These are phyloP conservation scores for Penicillium paradoxum DNA, from an alignment of 495 filamentous ascomycete genomes.

Conservation along the genomic window DNA sequence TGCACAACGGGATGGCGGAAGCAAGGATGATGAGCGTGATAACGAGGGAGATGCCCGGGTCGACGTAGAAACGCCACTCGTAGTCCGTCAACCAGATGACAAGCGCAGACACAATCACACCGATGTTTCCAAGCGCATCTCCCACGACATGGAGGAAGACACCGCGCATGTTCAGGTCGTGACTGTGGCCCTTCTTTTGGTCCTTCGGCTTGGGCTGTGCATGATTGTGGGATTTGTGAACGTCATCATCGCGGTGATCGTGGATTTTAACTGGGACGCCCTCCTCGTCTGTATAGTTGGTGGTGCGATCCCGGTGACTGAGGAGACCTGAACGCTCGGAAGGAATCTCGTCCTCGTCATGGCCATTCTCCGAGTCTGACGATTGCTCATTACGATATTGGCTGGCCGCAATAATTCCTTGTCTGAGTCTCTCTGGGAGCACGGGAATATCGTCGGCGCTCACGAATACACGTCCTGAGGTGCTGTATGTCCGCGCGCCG, in stretches of 20 bases:
- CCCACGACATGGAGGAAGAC: slow-evolving; percentile 96
- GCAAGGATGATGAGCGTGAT: slow-evolving; percentile 92
- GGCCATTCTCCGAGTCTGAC: slow-evolving; percentile 51
- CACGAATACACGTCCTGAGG: slow-evolving; percentile 45
- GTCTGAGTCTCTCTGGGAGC: slow-evolving; percentile 84
- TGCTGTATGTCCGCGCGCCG: slow-evolving; percentile 50
- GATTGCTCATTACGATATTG: slow-evolving; percentile 48
- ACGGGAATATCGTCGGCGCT: slow-evolving; percentile 72
- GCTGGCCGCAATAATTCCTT: slow-evolving; percentile 81
- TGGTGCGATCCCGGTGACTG: slow-evolving; percentile 27
- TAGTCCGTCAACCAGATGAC: slow-evolving; percentile 83
- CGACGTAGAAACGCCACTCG: slow-evolving; percentile 69
- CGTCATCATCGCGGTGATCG: slow-evolving; percentile 25
- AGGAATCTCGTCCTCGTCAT: slow-evolving; percentile 38
- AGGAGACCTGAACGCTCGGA: slow-evolving; percentile 37
- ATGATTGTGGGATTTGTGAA: slow-evolving; percentile 65
- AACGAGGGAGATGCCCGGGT: slow-evolving; percentile 89
- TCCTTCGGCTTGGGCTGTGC: slow-evolving; percentile 62
- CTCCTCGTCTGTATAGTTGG: slow-evolving; percentile 39
- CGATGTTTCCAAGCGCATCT: slow-evolving; percentile 94
- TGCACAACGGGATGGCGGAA: slow-evolving; percentile 87
- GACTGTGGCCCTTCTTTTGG: slow-evolving; percentile 57
- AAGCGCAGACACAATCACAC: slow-evolving; percentile 89
- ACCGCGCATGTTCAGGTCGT: slow-evolving; percentile 97
- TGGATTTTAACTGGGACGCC: slow-evolving; percentile 11